Evolutionary conservation across 208 protist species (phyloP).

Genomic region (Porcisia deanei): DNA sequence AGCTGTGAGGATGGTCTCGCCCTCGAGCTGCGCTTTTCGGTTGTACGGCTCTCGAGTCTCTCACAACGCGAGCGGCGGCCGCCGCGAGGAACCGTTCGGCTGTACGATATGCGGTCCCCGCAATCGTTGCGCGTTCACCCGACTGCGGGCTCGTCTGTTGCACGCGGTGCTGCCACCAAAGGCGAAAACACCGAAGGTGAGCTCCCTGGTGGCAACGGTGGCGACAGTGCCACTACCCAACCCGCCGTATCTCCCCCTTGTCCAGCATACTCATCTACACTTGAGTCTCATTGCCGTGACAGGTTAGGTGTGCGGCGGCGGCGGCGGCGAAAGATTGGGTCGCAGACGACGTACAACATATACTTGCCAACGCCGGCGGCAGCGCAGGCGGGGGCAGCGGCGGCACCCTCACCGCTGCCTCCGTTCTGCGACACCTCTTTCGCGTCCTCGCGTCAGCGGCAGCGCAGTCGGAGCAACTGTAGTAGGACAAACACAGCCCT

Average conservation of each 20-base stretch:
- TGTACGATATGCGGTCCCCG: constrained; percentile 19
- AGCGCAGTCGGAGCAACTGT: not conserved
- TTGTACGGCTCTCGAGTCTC: constrained; percentile 19
- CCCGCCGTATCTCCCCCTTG: not conserved
- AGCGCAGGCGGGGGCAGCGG: not conserved
- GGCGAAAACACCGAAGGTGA: not conserved
- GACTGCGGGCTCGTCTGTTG: not conserved
- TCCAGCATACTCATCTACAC: not conserved
- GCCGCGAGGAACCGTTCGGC: constrained; percentile 8
- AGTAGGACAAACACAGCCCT: not conserved
- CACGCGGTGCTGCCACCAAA: not conserved
- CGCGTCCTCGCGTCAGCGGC: not conserved
- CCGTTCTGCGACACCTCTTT: not conserved
- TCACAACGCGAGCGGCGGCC: constrained; percentile 12
- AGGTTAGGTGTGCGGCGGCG: not conserved
- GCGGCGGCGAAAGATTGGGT: not conserved
- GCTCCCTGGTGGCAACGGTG: too few relatives aligned
- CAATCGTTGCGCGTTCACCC: not conserved
- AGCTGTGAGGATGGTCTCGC: constrained; percentile 74
- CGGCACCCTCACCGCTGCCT: not conserved
- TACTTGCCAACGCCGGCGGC: not conserved
- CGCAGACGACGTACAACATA: constrained; percentile 5
- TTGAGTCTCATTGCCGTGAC: not conserved
- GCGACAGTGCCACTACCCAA: not conserved
- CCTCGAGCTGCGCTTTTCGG: constrained; percentile 59